Evolutionary conservation across 148 eudicot species (phyloP).

Genomic region (Vaccinium macrocarpon): DNA sequence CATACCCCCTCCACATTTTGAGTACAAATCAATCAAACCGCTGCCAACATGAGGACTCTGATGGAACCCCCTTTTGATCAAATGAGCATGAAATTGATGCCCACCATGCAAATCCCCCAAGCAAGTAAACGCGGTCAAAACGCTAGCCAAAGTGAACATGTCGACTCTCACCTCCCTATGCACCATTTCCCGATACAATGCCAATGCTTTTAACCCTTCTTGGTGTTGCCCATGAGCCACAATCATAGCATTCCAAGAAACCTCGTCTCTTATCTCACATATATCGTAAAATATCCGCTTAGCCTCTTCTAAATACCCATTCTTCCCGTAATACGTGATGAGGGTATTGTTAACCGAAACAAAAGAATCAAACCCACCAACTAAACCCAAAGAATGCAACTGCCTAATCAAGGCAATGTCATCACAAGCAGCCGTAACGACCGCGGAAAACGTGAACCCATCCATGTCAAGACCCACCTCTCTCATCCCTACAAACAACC

Average conservation of each 20-base stretch:
- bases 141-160: slow-evolving; percentile 84
- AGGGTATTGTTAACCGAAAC: slow-evolving; percentile 64
- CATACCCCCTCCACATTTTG: slow-evolving; percentile 55
- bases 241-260: slow-evolving; percentile 85
- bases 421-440: slow-evolving; percentile 43
- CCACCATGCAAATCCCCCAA: slow-evolving; percentile 61
- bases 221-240: slow-evolving; percentile 63
- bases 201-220: slow-evolving; percentile 55
- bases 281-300: slow-evolving; percentile 46
- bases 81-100: slow-evolving; percentile 63
- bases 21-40: slow-evolving; percentile 71
- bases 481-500: slow-evolving; percentile 49
- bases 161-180: slow-evolving; percentile 43
- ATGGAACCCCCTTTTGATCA: slow-evolving; percentile 67
- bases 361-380: slow-evolving; percentile 61
- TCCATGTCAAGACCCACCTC: slow-evolving; percentile 47
- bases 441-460: slow-evolving; percentile 64
- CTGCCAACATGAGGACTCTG: slow-evolving; percentile 68
- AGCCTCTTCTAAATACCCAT: slow-evolving; percentile 52
- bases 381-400: slow-evolving; percentile 51
- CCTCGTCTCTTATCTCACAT: slow-evolving; percentile 58
- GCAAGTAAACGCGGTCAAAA: slow-evolving; percentile 73
- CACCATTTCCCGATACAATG: slow-evolving; percentile 63
- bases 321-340: slow-evolving; percentile 56
- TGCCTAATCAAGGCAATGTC: slow-evolving; percentile 38